These are phyloP conservation scores for Myrica gale DNA, from an alignment of 306 rosid genomes.

Conservation along the genomic window DNA sequence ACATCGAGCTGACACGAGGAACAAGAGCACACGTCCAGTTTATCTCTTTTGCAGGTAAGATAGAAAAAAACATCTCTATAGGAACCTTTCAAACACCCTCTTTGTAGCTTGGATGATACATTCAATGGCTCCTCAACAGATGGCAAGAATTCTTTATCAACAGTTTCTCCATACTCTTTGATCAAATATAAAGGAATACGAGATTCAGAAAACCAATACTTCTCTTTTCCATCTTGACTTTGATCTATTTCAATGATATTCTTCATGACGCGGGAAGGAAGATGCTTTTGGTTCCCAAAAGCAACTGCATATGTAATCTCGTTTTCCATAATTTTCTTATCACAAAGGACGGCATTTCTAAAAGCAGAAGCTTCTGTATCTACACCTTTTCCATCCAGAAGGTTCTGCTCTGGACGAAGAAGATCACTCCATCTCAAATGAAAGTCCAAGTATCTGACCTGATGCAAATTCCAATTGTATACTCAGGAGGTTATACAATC, in stretches of 20 bases:
- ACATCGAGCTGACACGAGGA: constrained; percentile 65
- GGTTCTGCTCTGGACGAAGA: constrained; percentile 86
- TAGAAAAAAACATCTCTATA: constrained; percentile 66
- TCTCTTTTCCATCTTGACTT: constrained; percentile 52
- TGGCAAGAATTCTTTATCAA: constrained; percentile 30
- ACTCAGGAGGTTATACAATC: constrained; percentile 18
- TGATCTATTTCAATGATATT: constrained; percentile 67
- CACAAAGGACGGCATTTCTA: constrained; percentile 80
- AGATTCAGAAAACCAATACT: constrained; percentile 81
- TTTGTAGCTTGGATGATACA: constrained; percentile 40
- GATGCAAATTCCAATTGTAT: constrained; percentile 42
- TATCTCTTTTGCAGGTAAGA: constrained; percentile 85
- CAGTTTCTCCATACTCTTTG: constrained; percentile 70
- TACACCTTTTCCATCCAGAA: constrained; percentile 69
- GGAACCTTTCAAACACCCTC: constrained; percentile 44
- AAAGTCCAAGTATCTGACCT: constrained; percentile 86
- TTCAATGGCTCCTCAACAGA: constrained; percentile 42
- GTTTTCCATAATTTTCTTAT: constrained; percentile 57
- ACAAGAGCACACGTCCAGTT: constrained; percentile 57
- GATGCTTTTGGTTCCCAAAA: constrained; percentile 90
- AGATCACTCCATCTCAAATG: constrained; percentile 92
- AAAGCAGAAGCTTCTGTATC: constrained; percentile 91
- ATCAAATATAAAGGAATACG: constrained; percentile 83
- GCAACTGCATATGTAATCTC: constrained; percentile 61
- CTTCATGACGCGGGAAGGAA: constrained; percentile 89